A percentile compares a stretch with the other conserved stretches of the same genome.
These are phyloP conservation scores for Malbranchea zuffiana DNA, from an alignment of 2,329 filamentous ascomycete species.

Conservation along the genomic window DNA sequence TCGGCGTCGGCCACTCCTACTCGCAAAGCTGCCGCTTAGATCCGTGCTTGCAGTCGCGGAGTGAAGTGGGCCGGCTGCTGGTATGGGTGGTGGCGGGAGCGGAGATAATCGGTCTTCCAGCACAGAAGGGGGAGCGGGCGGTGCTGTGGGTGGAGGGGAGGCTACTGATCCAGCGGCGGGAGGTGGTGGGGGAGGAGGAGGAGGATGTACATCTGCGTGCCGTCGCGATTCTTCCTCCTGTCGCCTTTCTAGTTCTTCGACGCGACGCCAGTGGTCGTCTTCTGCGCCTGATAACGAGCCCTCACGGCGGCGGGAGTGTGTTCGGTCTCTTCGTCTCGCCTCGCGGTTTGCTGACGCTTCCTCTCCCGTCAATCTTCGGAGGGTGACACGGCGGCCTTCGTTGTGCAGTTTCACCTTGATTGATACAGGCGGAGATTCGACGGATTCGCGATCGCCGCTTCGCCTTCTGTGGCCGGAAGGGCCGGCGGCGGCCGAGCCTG, in stretches of 20 bases:
- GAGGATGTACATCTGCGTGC: constrained; percentile 22
- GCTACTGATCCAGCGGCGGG: constrained; percentile 8
- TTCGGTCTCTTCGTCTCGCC: constrained; percentile 40
- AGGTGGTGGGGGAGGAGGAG: constrained; percentile 17
- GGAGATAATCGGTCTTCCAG: constrained; percentile 15
- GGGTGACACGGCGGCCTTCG: constrained; percentile 52
- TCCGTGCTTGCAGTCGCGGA: constrained; percentile 39
- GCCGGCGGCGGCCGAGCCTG: constrained; percentile 22
- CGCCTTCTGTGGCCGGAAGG: constrained; percentile 24
- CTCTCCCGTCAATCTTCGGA: constrained; percentile 50
- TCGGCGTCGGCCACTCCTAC: constrained; percentile 42
- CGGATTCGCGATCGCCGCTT: constrained; percentile 30
- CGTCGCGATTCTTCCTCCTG: constrained; percentile 36
- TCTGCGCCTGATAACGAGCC: constrained; percentile 35
- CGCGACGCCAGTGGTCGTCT: constrained; percentile 39
- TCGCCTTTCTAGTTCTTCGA: constrained; percentile 38
- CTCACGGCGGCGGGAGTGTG: constrained; percentile 31
- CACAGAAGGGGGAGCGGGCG: constrained; percentile 3
- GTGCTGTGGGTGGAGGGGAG: not conserved
- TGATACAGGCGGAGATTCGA: constrained; percentile 49
- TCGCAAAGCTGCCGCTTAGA: constrained; percentile 42
- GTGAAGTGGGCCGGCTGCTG: constrained; percentile 32
- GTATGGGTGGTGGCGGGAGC: constrained; percentile 32
- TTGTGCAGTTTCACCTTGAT: constrained; percentile 56
- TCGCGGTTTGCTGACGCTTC: constrained; percentile 52